Evolutionary conservation across 805 yeast genomes (phyloP), one percentile per base, ranked within the genome.

Genomic region (Barnettozyma californica): DNA sequence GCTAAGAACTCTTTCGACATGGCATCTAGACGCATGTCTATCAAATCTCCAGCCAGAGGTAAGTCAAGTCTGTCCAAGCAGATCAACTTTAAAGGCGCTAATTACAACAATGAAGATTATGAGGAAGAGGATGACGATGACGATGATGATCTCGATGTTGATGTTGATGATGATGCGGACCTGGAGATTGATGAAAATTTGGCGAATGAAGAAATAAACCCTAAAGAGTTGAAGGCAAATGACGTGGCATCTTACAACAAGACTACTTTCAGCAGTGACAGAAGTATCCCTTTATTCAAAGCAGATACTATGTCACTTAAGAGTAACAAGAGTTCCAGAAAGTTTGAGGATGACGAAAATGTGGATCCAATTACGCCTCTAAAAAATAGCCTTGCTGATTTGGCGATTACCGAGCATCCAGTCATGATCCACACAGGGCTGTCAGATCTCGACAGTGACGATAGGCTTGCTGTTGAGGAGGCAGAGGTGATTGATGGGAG

Each of bases 61-160:
- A 59, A 58, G 46, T 61, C 63, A 2, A 55, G 60, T 35, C 27
- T 57, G 2, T 60, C 64, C 0, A 53, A 53, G 33, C 56, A 58
- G 29, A 46, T 56, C 3, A 39, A 36, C 11, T 37, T 41, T 11
- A 46, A 39, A n/a, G 55, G 48, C 4, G 43, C 47, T n/a, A 51
- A 47, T 8, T 41, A 34, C 14, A 43, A 23, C 67, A 59, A 59
- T 26, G 62, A 60, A 11, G 65, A 53, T n/a, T 55, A 55, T 13
- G 61, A 51, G 1, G 44, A 40, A 26, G 56, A 46, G 13, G 41
- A 18, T 18, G 56, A 51, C 4, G 48, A 34, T 16, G 36, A 49
- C 18, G 52, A n/a, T n/a, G n/a, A 49, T 14, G 48, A 39, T 33
- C 52, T 49, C 9, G 50, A 49, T 5, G 38, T 18, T 68, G 60